Base-by-base conservation (phyloP, 1,139 yeast genomes). In the Suhomyces wounanorum region DNA sequence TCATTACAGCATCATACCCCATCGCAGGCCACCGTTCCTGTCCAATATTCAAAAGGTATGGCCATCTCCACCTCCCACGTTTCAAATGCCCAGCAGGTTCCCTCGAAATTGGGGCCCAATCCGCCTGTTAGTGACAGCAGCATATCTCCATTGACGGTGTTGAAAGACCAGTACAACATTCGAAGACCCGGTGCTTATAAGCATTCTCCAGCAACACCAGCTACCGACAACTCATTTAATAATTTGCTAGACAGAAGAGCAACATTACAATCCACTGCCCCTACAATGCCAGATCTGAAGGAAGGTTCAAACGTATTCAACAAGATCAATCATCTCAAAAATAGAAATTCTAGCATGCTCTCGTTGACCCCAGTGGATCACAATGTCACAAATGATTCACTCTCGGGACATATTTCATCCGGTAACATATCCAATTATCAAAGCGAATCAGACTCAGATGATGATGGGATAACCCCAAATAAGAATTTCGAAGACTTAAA, bases 81-180 rank as follows among this genome's bases (percentile, higher is more conserved):
- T 5, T 16, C 37, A 7, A 14, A 33, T 14, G 8, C n/a, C 37
- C 37, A 33, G 10, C 37, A 33, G 11, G 18, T 33, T 14, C 37
- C 40, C 16, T 38, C 41, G 2, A 14, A n/a, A n/a, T 8, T 17
- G 13, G 21, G 8, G 18, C 13, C 18, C 9, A 6, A 23, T 30
- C 17, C 10, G 6, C 18, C 21, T 8, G 3, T n/a, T 14, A 17
- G 21, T 14, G 23, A 36, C 11, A 43, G 43, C 28, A 64, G 68
- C 45, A 50, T 68, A 1, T 67, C 72, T 1, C 74, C 75, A 2
- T 56, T 70, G 38, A 68, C 70, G 0, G 69, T 67, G 3, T 56
- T 69, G 14, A 56, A 62, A 39, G 73, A 70, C 47, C 65, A 67
- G 46, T 69, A 69, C 51, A 59, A 70, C 45, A 69, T 67, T 6